These are phyloP conservation scores for Inonotus hispidus DNA, from an alignment of 1,284 basidiomycete genomes.

Conservation along the genomic window DNA sequence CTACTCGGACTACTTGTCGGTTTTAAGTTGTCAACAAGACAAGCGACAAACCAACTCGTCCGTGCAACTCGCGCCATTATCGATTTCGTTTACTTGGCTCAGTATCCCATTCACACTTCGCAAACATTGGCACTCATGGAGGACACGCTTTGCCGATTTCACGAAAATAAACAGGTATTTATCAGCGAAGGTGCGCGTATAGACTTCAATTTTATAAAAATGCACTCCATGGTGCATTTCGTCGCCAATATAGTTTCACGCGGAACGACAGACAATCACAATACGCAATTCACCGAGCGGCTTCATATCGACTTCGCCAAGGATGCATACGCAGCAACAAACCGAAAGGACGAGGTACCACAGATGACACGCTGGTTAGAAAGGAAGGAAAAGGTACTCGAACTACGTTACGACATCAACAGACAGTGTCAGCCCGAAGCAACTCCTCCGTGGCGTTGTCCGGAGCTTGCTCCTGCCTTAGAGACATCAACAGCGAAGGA, in stretches of 20 bases:
- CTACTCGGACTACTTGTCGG: constrained; percentile 22
- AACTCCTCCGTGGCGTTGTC: too few relatives aligned
- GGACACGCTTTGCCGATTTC: constrained; percentile 23
- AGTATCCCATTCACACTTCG: constrained; percentile 22
- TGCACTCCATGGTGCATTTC: constrained; percentile 28
- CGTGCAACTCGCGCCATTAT: constrained; percentile 21
- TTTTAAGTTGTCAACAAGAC: background rate
- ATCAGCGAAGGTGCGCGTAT: constrained; percentile 21
- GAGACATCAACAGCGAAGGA: too few relatives aligned
- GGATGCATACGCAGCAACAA: constrained; percentile 26
- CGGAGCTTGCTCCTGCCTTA: too few relatives aligned
- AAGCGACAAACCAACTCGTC: constrained; percentile 8
- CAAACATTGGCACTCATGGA: constrained; percentile 22
- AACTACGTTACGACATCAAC: background rate
- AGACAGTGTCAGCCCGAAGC: background rate
- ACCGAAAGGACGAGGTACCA: constrained; percentile 22
- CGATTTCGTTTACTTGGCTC: constrained; percentile 28
- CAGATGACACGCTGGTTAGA: constrained; percentile 34
- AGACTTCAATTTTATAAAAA: constrained; percentile 33
- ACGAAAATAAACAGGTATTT: constrained; percentile 26
- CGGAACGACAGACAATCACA: constrained; percentile 30
- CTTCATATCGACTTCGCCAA: too few relatives aligned
- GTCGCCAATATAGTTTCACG: constrained; percentile 24
- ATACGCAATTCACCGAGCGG: too few relatives aligned
- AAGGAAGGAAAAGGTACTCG: constrained; percentile 19